Conservation (phyloP, 352 stramenopile species). For the Thalassiosira mediterranea region DNA sequence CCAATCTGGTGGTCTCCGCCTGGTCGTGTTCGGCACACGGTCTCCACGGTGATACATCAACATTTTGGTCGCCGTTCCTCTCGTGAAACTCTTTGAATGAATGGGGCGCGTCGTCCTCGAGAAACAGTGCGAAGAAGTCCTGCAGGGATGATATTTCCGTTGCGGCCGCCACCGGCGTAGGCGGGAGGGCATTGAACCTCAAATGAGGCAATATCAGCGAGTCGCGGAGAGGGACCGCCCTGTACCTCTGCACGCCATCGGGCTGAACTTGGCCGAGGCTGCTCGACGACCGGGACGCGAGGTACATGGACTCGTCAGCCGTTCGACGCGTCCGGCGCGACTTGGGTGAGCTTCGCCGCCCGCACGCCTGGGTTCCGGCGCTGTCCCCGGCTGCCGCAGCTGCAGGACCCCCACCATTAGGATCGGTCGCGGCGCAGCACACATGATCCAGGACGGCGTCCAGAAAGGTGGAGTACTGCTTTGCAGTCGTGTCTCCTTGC, state of each 20-base stretch:
- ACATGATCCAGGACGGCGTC: constrained; percentile 6
- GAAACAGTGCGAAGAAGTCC: constrained; percentile 55
- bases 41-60: constrained; percentile 22
- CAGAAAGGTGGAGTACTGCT: constrained; percentile 11
- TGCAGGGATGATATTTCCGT: constrained; percentile 31
- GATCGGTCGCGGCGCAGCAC: constrained; percentile 1
- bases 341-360: not conserved
- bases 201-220: constrained; percentile 40
- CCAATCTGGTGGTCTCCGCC: constrained; percentile 4
- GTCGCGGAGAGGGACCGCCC: not conserved
- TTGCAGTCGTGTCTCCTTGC: no score
- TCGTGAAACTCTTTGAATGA: constrained; percentile 58
- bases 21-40: not conserved
- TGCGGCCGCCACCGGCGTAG: not conserved
- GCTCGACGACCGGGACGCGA: not conserved
- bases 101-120: constrained; percentile 55
- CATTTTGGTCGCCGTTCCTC: constrained; percentile 35
- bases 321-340: not conserved
- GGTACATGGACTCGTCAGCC: not conserved
- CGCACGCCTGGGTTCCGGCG: no score
- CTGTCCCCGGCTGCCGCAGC: not conserved
- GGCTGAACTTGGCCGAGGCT: not conserved
- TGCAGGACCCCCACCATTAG: not conserved
- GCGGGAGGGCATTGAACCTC: constrained; percentile 19
- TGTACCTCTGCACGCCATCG: not conserved